A percentile compares a stretch with the other conserved stretches of the same genome.
phyloP scores from a whole-genome alignment of 352 stramenopile species.

The Phytophthora chlamydospora region DNA sequence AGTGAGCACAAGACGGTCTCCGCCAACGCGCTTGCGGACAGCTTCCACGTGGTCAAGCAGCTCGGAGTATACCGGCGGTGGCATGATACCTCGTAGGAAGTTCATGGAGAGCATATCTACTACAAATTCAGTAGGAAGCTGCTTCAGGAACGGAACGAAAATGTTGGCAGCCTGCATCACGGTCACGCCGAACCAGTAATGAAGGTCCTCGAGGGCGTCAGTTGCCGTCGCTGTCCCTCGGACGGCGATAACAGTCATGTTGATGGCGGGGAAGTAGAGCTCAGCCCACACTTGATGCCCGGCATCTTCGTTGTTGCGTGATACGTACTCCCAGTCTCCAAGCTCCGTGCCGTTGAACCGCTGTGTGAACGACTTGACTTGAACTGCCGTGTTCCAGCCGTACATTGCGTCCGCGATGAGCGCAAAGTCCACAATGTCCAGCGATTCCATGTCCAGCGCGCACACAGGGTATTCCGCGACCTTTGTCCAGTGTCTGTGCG shows the following conservation, averaged over 20 bases:
- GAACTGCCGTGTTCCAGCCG: conserved; percentile 76
- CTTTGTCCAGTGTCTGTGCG: conserved; percentile 36
- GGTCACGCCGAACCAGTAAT: conserved; percentile 88
- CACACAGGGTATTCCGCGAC: conserved; percentile 86
- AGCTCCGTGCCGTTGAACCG: conserved; percentile 85
- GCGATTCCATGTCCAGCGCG: conserved; percentile 58
- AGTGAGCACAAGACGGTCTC: conserved; percentile 76
- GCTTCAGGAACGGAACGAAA: conserved; percentile 88
- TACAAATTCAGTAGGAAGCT: conserved; percentile 77
- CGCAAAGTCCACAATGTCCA: conserved; percentile 86
- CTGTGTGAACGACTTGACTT: conserved; percentile 77
- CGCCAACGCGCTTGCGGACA: conserved; percentile 69
- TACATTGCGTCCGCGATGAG: conserved; percentile 86
- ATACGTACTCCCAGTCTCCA: conserved; percentile 76
- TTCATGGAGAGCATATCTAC: conserved; percentile 87
- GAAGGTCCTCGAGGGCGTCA: conserved; percentile 85
- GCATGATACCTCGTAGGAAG: conserved; percentile 71
- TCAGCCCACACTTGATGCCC: conserved; percentile 87
- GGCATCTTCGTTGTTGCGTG: conserved; percentile 65
- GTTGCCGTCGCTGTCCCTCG: conserved; percentile 82
- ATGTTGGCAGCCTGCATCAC: conserved; percentile 89
- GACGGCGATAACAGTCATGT: conserved; percentile 87
- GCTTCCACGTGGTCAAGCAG: conserved; percentile 66
- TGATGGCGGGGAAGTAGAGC: conserved; percentile 81
- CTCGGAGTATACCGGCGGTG: conserved; percentile 77